phyloP scores from a whole-genome alignment of 2,329 filamentous ascomycete species.

The Colletotrichum siamense region DNA sequence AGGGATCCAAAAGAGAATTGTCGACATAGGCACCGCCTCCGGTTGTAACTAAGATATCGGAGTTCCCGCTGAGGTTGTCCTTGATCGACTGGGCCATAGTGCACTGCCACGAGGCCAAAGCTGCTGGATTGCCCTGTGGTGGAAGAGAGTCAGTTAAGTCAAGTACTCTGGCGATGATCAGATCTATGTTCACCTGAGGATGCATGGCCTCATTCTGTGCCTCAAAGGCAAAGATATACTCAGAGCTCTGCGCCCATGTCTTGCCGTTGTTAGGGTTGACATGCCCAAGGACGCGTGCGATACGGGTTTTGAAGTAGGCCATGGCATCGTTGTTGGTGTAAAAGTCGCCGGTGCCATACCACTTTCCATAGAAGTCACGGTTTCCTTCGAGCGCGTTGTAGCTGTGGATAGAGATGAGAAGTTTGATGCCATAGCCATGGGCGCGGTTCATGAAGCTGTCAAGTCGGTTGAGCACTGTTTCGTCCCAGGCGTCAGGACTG shows the following conservation, averaged over 20 bases:
- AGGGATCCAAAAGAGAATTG: conserved; percentile 20
- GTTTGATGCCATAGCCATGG: conserved; percentile 20
- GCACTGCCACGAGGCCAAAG: conserved; percentile 26
- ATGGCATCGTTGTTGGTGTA: conserved; percentile 9
- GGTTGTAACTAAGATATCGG: conserved; percentile 24
- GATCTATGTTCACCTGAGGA: background rate
- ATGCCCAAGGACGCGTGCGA: conserved; percentile 16
- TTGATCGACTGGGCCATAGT: conserved; percentile 28
- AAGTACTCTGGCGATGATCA: background rate
- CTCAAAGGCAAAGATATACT: conserved; percentile 29
- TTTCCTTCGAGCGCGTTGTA: conserved; percentile 18
- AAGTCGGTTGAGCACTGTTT: conserved; percentile 18
- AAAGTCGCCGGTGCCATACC: conserved; percentile 21
- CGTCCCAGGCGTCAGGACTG: conserved; percentile 21
- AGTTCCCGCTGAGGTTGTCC: conserved; percentile 22
- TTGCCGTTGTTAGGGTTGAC: conserved; percentile 21
- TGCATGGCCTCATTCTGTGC: conserved; percentile 29
- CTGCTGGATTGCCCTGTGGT: conserved; percentile 21
- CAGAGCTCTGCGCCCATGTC: conserved; percentile 22
- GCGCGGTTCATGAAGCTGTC: conserved; percentile 21
- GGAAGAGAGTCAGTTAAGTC: background rate
- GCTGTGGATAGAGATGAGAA: conserved; percentile 21
- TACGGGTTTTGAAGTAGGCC: conserved; percentile 17
- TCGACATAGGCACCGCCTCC: conserved; percentile 24
- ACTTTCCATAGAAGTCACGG: conserved; percentile 17